Evolutionary conservation across 2,329 filamentous ascomycete species (phyloP).

Genomic region (Ceratocystis diversiconidia): DNA sequence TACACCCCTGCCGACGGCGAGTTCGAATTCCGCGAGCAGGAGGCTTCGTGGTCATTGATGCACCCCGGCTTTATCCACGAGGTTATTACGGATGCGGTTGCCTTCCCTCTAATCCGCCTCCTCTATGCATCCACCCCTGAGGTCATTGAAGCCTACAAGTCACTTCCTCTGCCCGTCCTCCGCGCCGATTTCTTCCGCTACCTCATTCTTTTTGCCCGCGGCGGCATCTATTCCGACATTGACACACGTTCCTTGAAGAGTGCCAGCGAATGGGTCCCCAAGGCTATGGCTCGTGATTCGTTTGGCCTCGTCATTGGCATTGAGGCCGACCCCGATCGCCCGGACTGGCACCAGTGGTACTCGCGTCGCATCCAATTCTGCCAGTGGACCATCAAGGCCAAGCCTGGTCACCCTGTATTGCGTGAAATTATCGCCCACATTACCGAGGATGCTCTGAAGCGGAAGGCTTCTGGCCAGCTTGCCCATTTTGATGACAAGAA

Average conservation of each 20-base stretch:
- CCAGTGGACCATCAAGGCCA: conserved; percentile 96
- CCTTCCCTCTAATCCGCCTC: conserved; percentile 65
- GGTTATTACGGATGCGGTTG: conserved; percentile 84
- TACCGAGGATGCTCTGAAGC: conserved; percentile 62
- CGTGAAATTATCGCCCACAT: conserved; percentile 77
- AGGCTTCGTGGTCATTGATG: conserved; percentile 75
- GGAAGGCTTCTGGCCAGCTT: conserved; percentile 55
- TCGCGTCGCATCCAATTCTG: conserved; percentile 93
- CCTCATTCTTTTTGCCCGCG: conserved; percentile 47
- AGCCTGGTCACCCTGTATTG: conserved; percentile 84
- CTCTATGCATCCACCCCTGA: conserved; percentile 75
- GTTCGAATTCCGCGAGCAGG: conserved; percentile 69
- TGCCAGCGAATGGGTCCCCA: conserved; percentile 75
- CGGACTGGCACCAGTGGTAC: conserved; percentile 93
- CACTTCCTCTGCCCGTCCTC: conserved; percentile 58
- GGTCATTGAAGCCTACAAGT: conserved; percentile 60
- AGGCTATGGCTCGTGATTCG: conserved; percentile 57
- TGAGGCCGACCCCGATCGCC: conserved; percentile 85
- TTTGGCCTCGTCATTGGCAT: conserved; percentile 87
- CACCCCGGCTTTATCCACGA: conserved; percentile 92
- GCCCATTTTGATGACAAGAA: conserved; percentile 46
- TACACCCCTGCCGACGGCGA: conserved; percentile 60
- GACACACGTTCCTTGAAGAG: conserved; percentile 77
- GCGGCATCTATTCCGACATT: conserved; percentile 72
- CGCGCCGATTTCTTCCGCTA: conserved; percentile 72